Base-by-base conservation (phyloP, 2,329 filamentous ascomycete genomes). In the Botryosphaeria dothidea region DNA sequence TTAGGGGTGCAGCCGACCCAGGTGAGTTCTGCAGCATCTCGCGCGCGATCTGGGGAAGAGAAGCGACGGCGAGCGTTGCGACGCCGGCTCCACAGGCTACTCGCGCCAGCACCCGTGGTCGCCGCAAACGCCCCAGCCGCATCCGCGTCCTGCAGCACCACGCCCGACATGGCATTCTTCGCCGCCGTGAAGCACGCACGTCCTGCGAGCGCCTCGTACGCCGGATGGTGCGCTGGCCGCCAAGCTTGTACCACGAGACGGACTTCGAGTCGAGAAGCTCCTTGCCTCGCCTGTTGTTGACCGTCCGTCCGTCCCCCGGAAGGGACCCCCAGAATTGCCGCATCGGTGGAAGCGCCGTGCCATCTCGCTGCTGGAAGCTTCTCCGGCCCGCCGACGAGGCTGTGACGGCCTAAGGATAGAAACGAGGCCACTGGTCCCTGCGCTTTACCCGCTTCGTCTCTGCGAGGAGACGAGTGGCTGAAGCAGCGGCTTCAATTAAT, bases 331-430 rank as follows among this genome's bases (percentile, higher is more conserved):
- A 54, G 51, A 54, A 54, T 36, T 17, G 51, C 51, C 51, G 51
- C 31, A 19, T 29, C 51, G 29, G 31, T 34, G 19, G n/a, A 15
- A 4, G 31, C n/a, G 13, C 29, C 31, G 49, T 13, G 4, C 38
- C 11, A 2, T n/a, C 21, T 23, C 45, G 45, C 45, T 48, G 21
- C 51, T 52, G 49, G 49, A 52, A 52, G 8, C 23, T 52, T 52
- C 49, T 36, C n/a, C 49, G 49, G 29, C 49, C 7, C 49, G n/a
- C 5, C 29, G 4, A 13, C 31, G 51, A 56, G 51, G 51, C 51
- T 56, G 51, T 56, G 51, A 56, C 49, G 29, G 49, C 29, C 49
- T 52, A 52, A 52, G 49, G 49, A 52, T 52, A 52, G 49, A 36
- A 36, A 52, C 49, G 29, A 31, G 29, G 29, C 27, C 49, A 21